Evolutionary conservation across 2,329 filamentous ascomycete species (phyloP), one percentile per base, ranked within the genome.

Genomic region (Alternaria sp.): DNA sequence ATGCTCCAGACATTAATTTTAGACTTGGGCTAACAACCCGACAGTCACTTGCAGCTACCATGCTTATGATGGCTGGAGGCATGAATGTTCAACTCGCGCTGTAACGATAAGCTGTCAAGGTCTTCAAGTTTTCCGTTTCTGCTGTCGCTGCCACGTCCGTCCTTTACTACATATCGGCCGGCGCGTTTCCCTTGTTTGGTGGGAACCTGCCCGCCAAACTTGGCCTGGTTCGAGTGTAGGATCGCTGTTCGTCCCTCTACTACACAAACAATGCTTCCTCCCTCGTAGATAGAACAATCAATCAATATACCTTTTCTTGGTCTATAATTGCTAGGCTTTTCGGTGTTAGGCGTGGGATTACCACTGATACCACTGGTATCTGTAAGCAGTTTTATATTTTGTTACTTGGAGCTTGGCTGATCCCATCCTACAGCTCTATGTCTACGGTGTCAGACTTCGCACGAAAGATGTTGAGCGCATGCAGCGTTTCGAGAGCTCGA

Each of bases 161-260:
- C 21, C 54, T 61, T 26, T 46, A 58, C 21, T 59, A 51, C 29
- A 34, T 63, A n/a, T 61, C 61, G 36, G 58, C 61, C 5, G 58
- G 61, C 33, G 51, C 51, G 5, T 63, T 63, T 45, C 61, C 61
- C 3, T 52, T 63, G 3, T 63, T 63, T 44, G 61, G 61, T 14
- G 44, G 50, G 39, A 58, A 54, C 37, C 42, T 60, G 3, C 61
- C 65, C 33, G 21, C 52, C 28, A 45, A 29, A 24, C 51, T 66
- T 29, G 60, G 58, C 13, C 40, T 66, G 21, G 56, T 39, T 66
- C 58, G 63, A 61, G 59, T 46, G 56, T 59, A n/a, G 61, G 54
- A 14, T 17, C 17, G 17, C 17, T 17, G 17, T 17, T 17, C 17
- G 17, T 17, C 17, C 17, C 17, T 17, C 17, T 17, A 17, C 17